These are phyloP conservation scores for Termitomyces sp. DNA, from an alignment of 768 basidiomycete species.

Conservation along the genomic window DNA sequence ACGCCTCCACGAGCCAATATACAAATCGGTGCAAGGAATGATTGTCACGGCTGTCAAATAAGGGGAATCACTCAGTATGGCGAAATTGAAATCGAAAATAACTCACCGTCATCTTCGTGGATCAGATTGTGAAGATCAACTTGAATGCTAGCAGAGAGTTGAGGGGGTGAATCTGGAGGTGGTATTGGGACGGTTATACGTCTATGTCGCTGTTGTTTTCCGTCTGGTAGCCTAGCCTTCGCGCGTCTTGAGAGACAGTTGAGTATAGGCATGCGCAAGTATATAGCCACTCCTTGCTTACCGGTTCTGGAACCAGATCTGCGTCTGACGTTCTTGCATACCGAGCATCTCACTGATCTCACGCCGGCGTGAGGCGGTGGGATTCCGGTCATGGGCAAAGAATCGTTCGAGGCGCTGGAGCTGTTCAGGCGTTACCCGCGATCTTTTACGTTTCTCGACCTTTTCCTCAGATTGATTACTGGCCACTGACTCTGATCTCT, in stretches of 20 bases:
- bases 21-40: constrained; percentile 71
- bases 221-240: constrained; percentile 71
- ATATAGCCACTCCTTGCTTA: constrained; percentile 20
- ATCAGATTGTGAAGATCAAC: constrained; percentile 59
- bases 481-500: constrained; percentile 22
- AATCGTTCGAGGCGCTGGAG: constrained; percentile 69
- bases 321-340: constrained; percentile 84
- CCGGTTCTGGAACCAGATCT: constrained; percentile 91
- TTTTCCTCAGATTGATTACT: constrained; percentile 41
- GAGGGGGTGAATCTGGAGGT: constrained; percentile 47
- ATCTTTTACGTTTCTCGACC: constrained; percentile 69
- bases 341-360: constrained; percentile 72
- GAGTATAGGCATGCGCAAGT: background rate
- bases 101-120: constrained; percentile 74
- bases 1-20: constrained; percentile 76
- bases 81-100: background rate
- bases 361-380: constrained; percentile 62
- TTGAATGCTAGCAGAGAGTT: constrained; percentile 47
- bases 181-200: constrained; percentile 27
- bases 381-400: constrained; percentile 66
- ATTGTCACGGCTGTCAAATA: constrained; percentile 55
- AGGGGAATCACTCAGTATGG: constrained; percentile 1
- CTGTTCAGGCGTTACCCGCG: constrained; percentile 76
- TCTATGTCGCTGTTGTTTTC: constrained; percentile 41
- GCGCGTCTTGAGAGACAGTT: constrained; percentile 53